phyloP scores from a whole-genome alignment of 2,329 filamentous ascomycete species.

The Nothophaeocryptopus gaeumannii region DNA sequence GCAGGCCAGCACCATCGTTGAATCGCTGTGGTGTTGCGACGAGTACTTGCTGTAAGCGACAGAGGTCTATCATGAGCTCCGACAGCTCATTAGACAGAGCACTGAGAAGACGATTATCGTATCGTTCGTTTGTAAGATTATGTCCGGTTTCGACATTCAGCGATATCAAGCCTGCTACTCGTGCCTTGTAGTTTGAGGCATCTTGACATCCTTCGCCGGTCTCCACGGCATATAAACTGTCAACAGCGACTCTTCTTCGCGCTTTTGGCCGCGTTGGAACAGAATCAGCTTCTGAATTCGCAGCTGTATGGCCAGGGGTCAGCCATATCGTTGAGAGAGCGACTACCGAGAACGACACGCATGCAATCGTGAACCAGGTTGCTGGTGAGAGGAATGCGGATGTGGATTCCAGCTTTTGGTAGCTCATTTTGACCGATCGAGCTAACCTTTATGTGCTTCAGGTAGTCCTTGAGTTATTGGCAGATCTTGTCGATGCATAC shows the following conservation, averaged over 20 bases:
- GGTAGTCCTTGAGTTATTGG: neutral
- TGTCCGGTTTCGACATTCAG: slow-evolving; percentile 2
- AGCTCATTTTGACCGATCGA: slow-evolving; percentile 3
- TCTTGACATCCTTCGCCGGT: neutral
- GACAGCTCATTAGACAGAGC: slow-evolving; percentile 20
- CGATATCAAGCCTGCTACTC: slow-evolving; percentile 3
- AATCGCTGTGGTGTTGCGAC: neutral
- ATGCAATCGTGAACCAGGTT: slow-evolving; percentile 28
- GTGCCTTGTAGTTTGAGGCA: neutral
- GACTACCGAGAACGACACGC: slow-evolving; percentile 26
- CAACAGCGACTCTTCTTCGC: slow-evolving; percentile 10
- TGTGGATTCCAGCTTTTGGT: slow-evolving; percentile 2
- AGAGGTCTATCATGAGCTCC: slow-evolving; percentile 19
- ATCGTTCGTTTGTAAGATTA: neutral
- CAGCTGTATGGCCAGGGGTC: slow-evolving; percentile 2
- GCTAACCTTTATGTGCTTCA: neutral
- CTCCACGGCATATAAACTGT: slow-evolving; percentile 7
- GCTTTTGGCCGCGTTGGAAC: neutral
- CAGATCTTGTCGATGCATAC: too few relatives aligned
- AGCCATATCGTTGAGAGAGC: slow-evolving; percentile 25
- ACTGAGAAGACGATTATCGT: neutral
- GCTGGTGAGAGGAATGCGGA: slow-evolving; percentile 22
- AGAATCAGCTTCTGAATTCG: neutral
- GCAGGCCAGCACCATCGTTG: neutral
- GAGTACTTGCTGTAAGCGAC: slow-evolving; percentile 23